Evolutionary conservation across 2,329 filamentous ascomycete genomes (phyloP).

Genomic region (Blastomyces silverae): DNA sequence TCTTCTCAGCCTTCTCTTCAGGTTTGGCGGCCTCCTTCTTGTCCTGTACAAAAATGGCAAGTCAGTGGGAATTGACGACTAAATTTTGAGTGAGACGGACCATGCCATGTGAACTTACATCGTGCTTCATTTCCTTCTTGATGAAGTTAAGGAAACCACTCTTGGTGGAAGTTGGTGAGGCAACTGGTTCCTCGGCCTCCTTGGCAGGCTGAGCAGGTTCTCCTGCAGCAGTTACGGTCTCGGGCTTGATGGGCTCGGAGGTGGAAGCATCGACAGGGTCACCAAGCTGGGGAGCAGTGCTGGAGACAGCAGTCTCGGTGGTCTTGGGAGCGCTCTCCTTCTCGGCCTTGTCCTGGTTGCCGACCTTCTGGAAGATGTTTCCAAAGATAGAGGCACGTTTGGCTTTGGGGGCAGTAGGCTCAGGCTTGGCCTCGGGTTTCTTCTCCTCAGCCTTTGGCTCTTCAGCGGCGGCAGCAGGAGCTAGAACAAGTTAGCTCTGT

Average conservation of each 20-base stretch:
- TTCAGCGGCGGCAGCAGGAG: slow-evolving; percentile 45
- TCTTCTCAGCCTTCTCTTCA: slow-evolving; percentile 27
- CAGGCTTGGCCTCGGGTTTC: slow-evolving; percentile 39
- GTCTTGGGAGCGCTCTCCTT: slow-evolving; percentile 46
- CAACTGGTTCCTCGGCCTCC: slow-evolving; percentile 27
- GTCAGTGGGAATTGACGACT: not conserved
- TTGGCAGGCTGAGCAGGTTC: slow-evolving; percentile 34
- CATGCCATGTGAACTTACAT: slow-evolving; percentile 19
- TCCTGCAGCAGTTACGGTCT: slow-evolving; percentile 42
- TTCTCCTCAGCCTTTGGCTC: slow-evolving; percentile 49
- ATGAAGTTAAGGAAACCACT: slow-evolving; percentile 28
- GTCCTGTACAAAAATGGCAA: slow-evolving; percentile 21
- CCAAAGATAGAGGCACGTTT: slow-evolving; percentile 85
- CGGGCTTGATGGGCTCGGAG: slow-evolving; percentile 36
- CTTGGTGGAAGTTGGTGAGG: slow-evolving; percentile 33
- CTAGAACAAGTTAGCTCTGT: slow-evolving; percentile 23
- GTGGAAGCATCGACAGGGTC: slow-evolving; percentile 38
- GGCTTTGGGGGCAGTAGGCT: slow-evolving; percentile 49
- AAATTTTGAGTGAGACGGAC: not conserved
- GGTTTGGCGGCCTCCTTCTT: slow-evolving; percentile 22
- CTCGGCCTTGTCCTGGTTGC: slow-evolving; percentile 43
- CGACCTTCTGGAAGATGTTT: slow-evolving; percentile 65
- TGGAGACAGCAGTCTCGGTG: slow-evolving; percentile 43
- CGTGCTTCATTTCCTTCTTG: slow-evolving; percentile 31
- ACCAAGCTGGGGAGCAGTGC: slow-evolving; percentile 45